Evolutionary conservation across 2,329 filamentous ascomycete genomes (phyloP).

Genomic region (Venturia asperata): DNA sequence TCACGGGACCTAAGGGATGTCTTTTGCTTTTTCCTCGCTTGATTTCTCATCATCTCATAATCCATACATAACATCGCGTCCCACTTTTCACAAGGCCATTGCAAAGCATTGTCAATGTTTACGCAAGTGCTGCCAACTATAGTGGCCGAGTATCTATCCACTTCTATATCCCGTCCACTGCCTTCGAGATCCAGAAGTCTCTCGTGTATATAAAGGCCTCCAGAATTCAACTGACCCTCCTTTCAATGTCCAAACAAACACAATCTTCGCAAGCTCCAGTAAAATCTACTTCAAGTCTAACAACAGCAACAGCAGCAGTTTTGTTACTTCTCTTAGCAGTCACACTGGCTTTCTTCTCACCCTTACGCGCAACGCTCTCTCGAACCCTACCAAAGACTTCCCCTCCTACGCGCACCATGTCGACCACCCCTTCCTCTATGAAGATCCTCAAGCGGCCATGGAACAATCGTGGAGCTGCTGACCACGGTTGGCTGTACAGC

Average conservation of each 20-base stretch:
- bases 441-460: conserved; percentile 71
- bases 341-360: conserved; percentile 40
- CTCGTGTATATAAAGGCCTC: conserved; percentile 11
- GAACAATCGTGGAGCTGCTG: conserved; percentile 62
- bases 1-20: no score
- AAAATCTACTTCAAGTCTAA: conserved; percentile 8
- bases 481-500: conserved; percentile 82
- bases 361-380: conserved; percentile 33
- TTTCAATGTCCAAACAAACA: conserved; percentile 9
- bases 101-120: conserved; percentile 12
- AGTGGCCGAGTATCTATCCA: background rate
- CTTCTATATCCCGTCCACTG: background rate
- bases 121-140: background rate
- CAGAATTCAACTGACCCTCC: background rate
- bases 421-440: conserved; percentile 28
- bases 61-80: background rate
- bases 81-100: background rate
- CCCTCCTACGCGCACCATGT: conserved; percentile 20
- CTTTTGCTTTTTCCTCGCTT: background rate
- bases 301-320: conserved; percentile 15
- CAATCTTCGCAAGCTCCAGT: conserved; percentile 6
- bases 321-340: conserved; percentile 33
- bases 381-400: conserved; percentile 3
- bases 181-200: background rate
- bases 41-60: conserved; percentile 10